Evolutionary conservation across 495 filamentous ascomycete species (phyloP), one percentile per base, ranked within the genome.

Genomic region (Recurvomyces mirabilis): DNA sequence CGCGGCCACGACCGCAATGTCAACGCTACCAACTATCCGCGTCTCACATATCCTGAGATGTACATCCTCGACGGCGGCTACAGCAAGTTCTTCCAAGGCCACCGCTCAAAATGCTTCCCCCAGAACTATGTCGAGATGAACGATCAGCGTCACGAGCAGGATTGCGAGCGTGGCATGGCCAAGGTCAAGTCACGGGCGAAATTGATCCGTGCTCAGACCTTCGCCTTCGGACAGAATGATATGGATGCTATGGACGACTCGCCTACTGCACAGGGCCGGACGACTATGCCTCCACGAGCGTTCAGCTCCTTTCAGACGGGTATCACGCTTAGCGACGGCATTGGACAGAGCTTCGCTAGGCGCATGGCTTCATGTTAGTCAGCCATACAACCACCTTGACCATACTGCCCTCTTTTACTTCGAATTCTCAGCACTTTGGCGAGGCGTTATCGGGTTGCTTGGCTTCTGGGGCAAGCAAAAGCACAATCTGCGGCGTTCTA

Each of bases 21-120:
- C 51, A 99, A 99, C 61, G 73, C 75, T 18, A 81, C 84, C 52
- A 69, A 68, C 22, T 99, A 99, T 53, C 93, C 93, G 10, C 71
- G 72, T 22, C 78, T 99, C 21, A 84, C 77, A 17, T 99, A 94
- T 52, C 93, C 93, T 0, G 93, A 99, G 53, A 74, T 96, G 40
- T 99, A 96, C 64, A 91, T 99, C 55, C 71, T 99, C 20, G 87
- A 96, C 32, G 93, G 93, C 32, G 93, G 93, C 17, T 99, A 99
- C 64, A 93, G 84, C 59, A 71, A 78, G 1, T 99, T 99, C 69
- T 99, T 87, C 64, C 60, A 71, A 12, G 67, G 82, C 40, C 75
- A 94, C 59, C 77, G 78, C 32, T 62, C 71, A 10, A 76, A 86
- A 32, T 99, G 93, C 67, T 85, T 76, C 44, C 91, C 91, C 7